Percentiles rank a stretch among this genome's conserved stretches.
phyloP scores from a whole-genome alignment of 768 basidiomycete genomes.

The Macrolepiota dolichaula region DNA sequence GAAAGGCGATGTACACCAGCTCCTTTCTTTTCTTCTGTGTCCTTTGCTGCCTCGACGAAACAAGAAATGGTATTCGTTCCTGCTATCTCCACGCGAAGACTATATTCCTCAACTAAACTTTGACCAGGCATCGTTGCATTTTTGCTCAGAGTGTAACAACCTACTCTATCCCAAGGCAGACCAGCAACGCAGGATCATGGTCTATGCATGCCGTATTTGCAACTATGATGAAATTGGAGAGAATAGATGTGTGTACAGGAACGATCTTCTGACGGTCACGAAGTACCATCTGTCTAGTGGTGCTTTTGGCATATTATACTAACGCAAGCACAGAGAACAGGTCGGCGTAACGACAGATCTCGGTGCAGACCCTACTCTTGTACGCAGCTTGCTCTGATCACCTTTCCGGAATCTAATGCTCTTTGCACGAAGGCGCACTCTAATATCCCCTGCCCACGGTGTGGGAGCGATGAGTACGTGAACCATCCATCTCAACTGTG shows the following conservation, averaged over 20 bases:
- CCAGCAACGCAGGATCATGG: conserved; percentile 76
- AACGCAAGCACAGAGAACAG: conserved; percentile 65
- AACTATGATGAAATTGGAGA: conserved; percentile 79
- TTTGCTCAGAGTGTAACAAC: conserved; percentile 95
- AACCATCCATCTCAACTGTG: neutral
- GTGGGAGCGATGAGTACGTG: conserved; percentile 81
- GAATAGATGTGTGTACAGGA: conserved; percentile 88
- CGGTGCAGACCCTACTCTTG: conserved; percentile 86
- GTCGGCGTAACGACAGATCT: conserved; percentile 88
- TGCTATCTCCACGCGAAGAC: neutral
- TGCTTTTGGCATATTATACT: conserved; percentile 18
- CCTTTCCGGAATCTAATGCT: neutral
- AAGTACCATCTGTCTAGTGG: conserved; percentile 48
- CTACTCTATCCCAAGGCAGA: conserved; percentile 93
- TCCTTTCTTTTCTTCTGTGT: neutral
- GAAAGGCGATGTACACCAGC: neutral
- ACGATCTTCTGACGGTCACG: conserved; percentile 90
- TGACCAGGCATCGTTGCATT: conserved; percentile 75
- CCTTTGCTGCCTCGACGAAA: neutral
- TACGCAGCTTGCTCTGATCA: conserved; percentile 25
- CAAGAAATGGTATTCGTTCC: neutral
- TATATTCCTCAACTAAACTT: neutral
- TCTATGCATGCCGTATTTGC: conserved; percentile 92
- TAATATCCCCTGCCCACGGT: conserved; percentile 78
- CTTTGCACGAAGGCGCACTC: conserved; percentile 66